Conservation (phyloP, 495 filamentous ascomycete genomes). For the Penicillium flavigenum region DNA sequence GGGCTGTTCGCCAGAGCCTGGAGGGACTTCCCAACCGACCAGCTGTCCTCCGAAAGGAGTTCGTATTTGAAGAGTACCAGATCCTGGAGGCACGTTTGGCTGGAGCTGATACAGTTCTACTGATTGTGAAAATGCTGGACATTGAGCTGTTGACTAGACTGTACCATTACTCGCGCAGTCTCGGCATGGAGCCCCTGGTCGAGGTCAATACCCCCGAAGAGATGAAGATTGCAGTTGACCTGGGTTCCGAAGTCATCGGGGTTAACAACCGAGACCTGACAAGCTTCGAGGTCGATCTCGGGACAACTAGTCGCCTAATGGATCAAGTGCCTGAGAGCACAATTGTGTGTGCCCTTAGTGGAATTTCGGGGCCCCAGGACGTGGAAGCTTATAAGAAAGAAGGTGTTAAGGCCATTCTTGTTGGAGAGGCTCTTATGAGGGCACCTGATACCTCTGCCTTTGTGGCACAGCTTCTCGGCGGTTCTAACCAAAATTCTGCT, state of each 20-base stretch:
- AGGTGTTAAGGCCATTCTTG: conserved; percentile 87
- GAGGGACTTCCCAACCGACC: conserved; percentile 89
- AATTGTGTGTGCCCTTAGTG: conserved; percentile 92
- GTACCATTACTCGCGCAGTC: conserved; percentile 81
- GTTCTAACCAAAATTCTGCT: conserved; percentile 34
- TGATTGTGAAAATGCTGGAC: conserved; percentile 98
- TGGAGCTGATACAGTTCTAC: conserved; percentile 89
- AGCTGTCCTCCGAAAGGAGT: conserved; percentile 91
- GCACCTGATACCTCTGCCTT: conserved; percentile 76
- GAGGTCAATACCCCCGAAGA: conserved; percentile 94
- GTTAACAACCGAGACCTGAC: conserved; percentile 97
- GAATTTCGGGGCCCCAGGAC: conserved; percentile 88
- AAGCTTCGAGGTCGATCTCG: conserved; percentile 93
- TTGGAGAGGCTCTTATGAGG: conserved; percentile 95
- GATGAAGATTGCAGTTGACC: conserved; percentile 80
- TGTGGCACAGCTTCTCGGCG: conserved; percentile 75
- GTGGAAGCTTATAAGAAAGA: conserved; percentile 84
- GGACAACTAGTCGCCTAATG: conserved; percentile 89
- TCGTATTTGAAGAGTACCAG: conserved; percentile 97
- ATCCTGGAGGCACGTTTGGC: conserved; percentile 92
- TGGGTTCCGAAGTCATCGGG: conserved; percentile 92
- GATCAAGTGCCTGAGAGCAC: conserved; percentile 79
- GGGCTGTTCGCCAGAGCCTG: conserved; percentile 81
- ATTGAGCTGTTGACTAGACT: conserved; percentile 69
- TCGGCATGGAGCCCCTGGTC: conserved; percentile 97